Percentiles rank a stretch among this genome's conserved stretches.
Evolutionary conservation across 2,329 filamentous ascomycete species (phyloP).

Genomic region (Monosporascus sp.): DNA sequence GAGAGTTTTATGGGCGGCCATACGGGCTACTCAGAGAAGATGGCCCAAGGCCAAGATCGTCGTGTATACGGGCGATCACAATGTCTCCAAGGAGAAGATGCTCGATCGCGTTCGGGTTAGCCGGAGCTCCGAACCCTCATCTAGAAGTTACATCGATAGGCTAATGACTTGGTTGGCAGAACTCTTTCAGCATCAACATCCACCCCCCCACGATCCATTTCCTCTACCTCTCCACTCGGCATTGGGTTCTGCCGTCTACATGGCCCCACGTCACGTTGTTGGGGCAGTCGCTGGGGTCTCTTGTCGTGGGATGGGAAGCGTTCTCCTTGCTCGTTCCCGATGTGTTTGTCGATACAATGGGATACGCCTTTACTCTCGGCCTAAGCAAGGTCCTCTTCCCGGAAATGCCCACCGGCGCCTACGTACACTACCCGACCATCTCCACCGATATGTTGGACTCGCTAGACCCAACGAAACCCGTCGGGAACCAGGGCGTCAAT

Average conservation of each 20-base stretch:
- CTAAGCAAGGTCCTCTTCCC: constrained; percentile 79
- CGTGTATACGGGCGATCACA: constrained; percentile 94
- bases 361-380: constrained; percentile 86
- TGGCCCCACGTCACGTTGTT: constrained; percentile 91
- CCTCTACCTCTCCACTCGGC: constrained; percentile 82
- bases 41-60: constrained; percentile 87
- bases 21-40: constrained; percentile 80
- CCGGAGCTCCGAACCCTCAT: constrained; percentile 8
- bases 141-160: not conserved
- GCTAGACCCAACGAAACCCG: constrained; percentile 57
- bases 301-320: constrained; percentile 85
- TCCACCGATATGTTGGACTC: constrained; percentile 95
- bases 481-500: constrained; percentile 68
- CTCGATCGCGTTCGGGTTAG: constrained; percentile 68
- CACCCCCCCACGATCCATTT: constrained; percentile 79
- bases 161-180: constrained; percentile 38
- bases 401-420: constrained; percentile 76
- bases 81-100: constrained; percentile 75
- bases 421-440: constrained; percentile 97
- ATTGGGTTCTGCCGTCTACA: constrained; percentile 78
- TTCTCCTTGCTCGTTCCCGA: constrained; percentile 90
- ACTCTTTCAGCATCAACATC: constrained; percentile 87
- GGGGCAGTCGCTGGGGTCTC: constrained; percentile 86
- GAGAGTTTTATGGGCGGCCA: constrained; percentile 91
- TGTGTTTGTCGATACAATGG: constrained; percentile 96